phyloP scores from a whole-genome alignment of 78 protist species.

The Speleostelium caveatum region DNA sequence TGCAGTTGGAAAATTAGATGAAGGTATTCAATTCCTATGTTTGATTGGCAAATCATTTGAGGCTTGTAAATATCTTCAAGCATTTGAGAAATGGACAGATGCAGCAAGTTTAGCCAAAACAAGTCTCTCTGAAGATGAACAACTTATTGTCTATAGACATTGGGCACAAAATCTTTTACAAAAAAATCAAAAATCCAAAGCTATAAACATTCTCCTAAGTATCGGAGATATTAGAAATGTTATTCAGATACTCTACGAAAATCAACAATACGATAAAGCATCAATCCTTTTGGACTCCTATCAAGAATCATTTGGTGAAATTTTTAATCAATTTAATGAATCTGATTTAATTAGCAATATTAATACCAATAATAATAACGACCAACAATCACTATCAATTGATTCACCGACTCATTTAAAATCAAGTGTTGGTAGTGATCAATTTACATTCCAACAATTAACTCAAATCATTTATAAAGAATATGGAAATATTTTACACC shows the following conservation, averaged over 20 bases:
- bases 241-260: constrained; percentile 53
- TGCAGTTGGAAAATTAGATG: constrained; percentile 67
- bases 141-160: constrained; percentile 2
- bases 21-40: constrained; percentile 81
- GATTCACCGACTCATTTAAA: too few relatives aligned
- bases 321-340: background rate
- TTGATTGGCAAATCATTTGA: constrained; percentile 64
- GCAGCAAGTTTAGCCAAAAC: constrained; percentile 69
- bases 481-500: constrained; percentile 52
- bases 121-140: constrained; percentile 51
- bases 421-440: background rate
- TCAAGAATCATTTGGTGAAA: background rate
- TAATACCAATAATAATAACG: too few relatives aligned
- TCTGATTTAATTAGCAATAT: background rate
- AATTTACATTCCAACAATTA: constrained; percentile 56
- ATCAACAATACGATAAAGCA: constrained; percentile 46
- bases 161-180: constrained; percentile 47
- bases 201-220: constrained; percentile 25
- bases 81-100: constrained; percentile 66
- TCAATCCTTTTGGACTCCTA: constrained; percentile 24
- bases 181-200: background rate
- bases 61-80: constrained; percentile 75
- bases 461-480: constrained; percentile 64
- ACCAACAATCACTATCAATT: background rate
- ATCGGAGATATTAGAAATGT: constrained; percentile 58